phyloP scores from a whole-genome alignment of 805 yeast species.

The Wickerhamomyces pijperi region DNA sequence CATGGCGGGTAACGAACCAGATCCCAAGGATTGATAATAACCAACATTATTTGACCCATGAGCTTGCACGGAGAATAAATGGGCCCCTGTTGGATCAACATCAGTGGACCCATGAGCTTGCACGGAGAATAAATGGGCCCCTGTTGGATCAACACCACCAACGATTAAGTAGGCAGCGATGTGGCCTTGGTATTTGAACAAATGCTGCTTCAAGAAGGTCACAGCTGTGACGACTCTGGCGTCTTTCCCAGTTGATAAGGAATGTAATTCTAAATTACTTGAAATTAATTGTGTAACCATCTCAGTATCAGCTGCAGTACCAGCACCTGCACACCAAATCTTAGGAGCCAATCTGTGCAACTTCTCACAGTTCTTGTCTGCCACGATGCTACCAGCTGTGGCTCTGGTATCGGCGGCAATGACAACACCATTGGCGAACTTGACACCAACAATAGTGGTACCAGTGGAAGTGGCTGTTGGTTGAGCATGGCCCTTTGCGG shows the following conservation, averaged over 20 bases:
- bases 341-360: constrained; percentile 80
- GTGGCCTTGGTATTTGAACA: constrained; percentile 95
- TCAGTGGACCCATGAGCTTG: constrained; percentile 99
- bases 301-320: constrained; percentile 99
- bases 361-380: constrained; percentile 96
- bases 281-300: constrained; percentile 91
- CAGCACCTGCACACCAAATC: constrained; percentile 99
- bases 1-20: constrained; percentile 98
- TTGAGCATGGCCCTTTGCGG: constrained; percentile 58
- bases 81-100: constrained; percentile 94
- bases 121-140: constrained; percentile 82
- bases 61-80: constrained; percentile 86
- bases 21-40: constrained; percentile 83
- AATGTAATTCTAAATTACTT: constrained; percentile 83
- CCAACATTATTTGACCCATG: constrained; percentile 98
- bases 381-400: constrained; percentile 91
- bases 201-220: constrained; percentile 88
- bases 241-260: constrained; percentile 69
- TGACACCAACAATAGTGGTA: constrained; percentile 97
- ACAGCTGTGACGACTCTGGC: constrained; percentile 92
- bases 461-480: constrained; percentile 96
- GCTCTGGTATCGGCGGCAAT: constrained; percentile 99
- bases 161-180: constrained; percentile 95
- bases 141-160: constrained; percentile 97
- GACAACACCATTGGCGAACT: constrained; percentile 86